Percentiles rank a stretch among this genome's conserved stretches.
phyloP scores from a whole-genome alignment of 2,329 filamentous ascomycete genomes.

The Neonectria punicea region DNA sequence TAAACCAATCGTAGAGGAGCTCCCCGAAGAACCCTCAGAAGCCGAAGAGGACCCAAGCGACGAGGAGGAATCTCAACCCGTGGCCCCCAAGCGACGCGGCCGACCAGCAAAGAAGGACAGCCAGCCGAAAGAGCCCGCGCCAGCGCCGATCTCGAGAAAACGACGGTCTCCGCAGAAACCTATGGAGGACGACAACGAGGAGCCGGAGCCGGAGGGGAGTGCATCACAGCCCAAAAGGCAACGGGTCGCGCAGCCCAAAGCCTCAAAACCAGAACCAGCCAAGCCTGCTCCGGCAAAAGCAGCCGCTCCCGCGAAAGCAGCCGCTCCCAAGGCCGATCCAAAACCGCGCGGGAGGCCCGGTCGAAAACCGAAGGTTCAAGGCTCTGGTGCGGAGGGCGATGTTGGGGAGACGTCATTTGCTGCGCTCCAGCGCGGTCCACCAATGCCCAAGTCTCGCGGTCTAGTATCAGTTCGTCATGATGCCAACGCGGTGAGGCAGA shows the following conservation, averaged over 20 bases:
- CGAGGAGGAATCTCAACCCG: constrained; percentile 3
- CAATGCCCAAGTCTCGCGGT: constrained; percentile 64
- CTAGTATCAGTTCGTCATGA: constrained; percentile 63
- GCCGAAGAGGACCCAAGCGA: constrained; percentile 21
- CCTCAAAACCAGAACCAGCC: constrained; percentile 36
- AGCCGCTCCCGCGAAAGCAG: constrained; percentile 26
- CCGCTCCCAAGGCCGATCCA: constrained; percentile 33
- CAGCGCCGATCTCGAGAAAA: constrained; percentile 31
- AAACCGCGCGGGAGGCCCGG: constrained; percentile 40
- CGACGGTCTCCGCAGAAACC: constrained; percentile 24
- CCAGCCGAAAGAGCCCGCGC: constrained; percentile 28
- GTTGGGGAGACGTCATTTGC: constrained; percentile 58
- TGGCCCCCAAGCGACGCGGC: constrained; percentile 21
- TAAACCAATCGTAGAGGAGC: constrained; percentile 27
- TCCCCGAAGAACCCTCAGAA: constrained; percentile 19
- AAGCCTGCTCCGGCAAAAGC: constrained; percentile 29
- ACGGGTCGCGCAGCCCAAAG: constrained; percentile 38
- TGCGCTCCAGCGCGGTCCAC: constrained; percentile 64
- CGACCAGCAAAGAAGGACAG: constrained; percentile 28
- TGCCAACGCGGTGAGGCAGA: constrained; percentile 64
- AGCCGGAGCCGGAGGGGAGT: constrained; percentile 40
- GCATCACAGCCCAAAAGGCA: constrained; percentile 41
- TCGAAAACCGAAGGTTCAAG: constrained; percentile 37
- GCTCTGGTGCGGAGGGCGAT: constrained; percentile 46
- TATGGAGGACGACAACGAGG: constrained; percentile 32